Evolutionary conservation across 768 basidiomycete genomes (phyloP).

Genomic region (Cytidiella melzeri): DNA sequence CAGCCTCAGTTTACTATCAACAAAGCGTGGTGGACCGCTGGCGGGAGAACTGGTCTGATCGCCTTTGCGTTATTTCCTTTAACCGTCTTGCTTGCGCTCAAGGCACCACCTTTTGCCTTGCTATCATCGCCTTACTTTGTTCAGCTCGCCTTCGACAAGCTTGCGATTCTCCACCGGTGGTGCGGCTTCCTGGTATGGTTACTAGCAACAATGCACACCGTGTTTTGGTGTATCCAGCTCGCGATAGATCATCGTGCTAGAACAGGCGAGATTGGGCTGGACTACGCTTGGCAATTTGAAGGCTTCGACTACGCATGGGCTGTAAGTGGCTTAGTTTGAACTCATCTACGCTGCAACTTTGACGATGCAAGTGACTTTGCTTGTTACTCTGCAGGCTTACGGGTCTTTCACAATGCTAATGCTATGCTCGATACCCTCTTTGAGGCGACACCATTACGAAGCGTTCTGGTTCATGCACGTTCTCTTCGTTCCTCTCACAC

Average conservation of each 20-base stretch:
- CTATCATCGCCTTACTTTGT: conserved; percentile 57
- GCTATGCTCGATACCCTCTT: conserved; percentile 40
- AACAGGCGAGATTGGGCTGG: conserved; percentile 37
- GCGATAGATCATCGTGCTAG: conserved; percentile 39
- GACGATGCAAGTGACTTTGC: neutral
- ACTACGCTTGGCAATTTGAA: conserved; percentile 50
- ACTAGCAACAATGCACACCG: conserved; percentile 52
- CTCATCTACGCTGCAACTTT: neutral
- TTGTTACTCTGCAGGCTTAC: conserved; percentile 42
- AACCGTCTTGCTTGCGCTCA: conserved; percentile 64
- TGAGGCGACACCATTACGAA: conserved; percentile 53
- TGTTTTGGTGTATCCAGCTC: conserved; percentile 66
- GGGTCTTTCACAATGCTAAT: conserved; percentile 46
- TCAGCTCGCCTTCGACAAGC: conserved; percentile 71
- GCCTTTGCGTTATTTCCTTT: conserved; percentile 70
- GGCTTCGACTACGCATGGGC: conserved; percentile 61
- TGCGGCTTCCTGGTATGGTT: conserved; percentile 65
- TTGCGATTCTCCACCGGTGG: conserved; percentile 68
- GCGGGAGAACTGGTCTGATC: conserved; percentile 60
- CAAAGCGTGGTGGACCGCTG: conserved; percentile 69
- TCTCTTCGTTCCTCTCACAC: conserved; percentile 53
- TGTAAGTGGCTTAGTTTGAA: conserved; percentile 30
- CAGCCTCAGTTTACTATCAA: conserved; percentile 53
- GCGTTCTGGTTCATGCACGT: conserved; percentile 63
- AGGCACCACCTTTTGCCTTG: conserved; percentile 64